Base-by-base conservation (phyloP, 306 rosid genomes). In the Mimosa bimucronata region DNA sequence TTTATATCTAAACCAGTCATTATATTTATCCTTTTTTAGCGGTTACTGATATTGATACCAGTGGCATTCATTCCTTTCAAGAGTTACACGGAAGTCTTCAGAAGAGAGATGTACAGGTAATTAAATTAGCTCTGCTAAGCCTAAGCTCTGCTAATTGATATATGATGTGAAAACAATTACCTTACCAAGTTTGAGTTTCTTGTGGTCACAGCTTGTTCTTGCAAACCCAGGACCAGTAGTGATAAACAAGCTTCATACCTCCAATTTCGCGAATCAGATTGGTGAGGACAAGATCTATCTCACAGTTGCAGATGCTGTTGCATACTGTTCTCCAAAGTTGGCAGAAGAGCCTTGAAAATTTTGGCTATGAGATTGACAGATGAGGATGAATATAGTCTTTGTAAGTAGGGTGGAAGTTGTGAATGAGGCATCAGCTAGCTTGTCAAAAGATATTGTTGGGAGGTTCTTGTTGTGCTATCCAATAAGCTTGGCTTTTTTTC, bases 21-120 rank as follows among this genome's bases (percentile, higher is more conserved):
- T 77, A 1, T 38, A 19, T 81, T 41, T 83, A n/a, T 71, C 38
- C n/a, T 57, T 23, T 80, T 87, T 74, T 83, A 94, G 98, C 98
- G 3, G 98, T 94, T 73, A 94, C 95, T 4, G 98, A 94, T 80
- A 91, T 94, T 6, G 98, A 94, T 83, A 94, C 98, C 44, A 94
- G 98, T 72, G 98, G 98, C 74, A 94, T 94, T 82, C 97, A 90
- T 84, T 95, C 98, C 70, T 83, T 94, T 30, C 95, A 92, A 84
- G 98, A 94, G 83, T 82, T 94, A 45, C 46, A 81, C 46, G 84
- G 89, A 72, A 91, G 91, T 88, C 98, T 94, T 84, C 89, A 83
- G 34, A 94, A 92, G 86, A 83, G 97, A 92, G 91, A 85, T 44
- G 53, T 92, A 75, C 91, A 94, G 95, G 97, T 94, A 85, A 73